phyloP scores from a whole-genome alignment of 441 rosid genomes.

The Populus hybrid region DNA sequence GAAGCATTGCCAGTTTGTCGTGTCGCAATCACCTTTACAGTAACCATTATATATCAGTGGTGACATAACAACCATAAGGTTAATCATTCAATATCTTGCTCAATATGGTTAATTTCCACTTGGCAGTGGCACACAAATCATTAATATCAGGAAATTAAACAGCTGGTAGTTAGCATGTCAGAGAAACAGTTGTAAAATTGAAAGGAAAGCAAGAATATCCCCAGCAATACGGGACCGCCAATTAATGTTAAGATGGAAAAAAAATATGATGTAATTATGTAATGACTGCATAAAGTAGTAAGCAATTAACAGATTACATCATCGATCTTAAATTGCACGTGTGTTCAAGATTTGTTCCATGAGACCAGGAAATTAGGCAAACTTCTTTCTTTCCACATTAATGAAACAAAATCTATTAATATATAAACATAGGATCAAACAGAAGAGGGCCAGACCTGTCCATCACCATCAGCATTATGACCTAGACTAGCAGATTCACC shows the following conservation, averaged over 20 bases:
- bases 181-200: background rate
- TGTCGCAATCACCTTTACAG: background rate
- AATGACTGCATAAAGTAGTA: background rate
- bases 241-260: background rate
- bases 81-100: background rate
- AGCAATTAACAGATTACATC: background rate
- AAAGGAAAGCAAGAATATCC: background rate
- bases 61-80: background rate
- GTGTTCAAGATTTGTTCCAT: background rate
- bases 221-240: background rate
- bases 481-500: conserved; percentile 95
- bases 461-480: conserved; percentile 56
- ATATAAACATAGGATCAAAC: background rate
- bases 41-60: background rate
- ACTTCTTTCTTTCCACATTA: background rate
- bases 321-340: background rate
- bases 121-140: background rate
- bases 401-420: background rate
- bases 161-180: background rate
- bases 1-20: background rate
- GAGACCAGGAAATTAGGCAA: background rate
- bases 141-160: background rate
- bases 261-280: background rate
- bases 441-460: conserved; percentile 44
- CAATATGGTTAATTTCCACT: background rate